Evolutionary conservation across 164 flowering plant species (phyloP).

Genomic region (Platanus orientalis): DNA sequence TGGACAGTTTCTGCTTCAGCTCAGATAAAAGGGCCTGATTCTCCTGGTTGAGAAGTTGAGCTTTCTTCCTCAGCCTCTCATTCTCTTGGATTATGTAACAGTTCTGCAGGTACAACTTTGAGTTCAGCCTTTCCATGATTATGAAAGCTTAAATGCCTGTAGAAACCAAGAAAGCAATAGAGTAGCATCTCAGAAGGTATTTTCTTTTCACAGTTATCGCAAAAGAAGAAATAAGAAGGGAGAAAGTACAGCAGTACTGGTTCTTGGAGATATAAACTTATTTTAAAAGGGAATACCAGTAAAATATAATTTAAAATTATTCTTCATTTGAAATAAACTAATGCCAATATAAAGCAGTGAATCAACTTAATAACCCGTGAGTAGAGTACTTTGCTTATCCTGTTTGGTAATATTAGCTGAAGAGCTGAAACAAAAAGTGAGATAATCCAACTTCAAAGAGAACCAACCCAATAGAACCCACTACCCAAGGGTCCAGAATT

Average conservation of each 20-base stretch:
- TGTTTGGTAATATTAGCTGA: not conserved
- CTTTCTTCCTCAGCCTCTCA: conserved; percentile 84
- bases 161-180: conserved; percentile 15
- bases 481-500: not conserved
- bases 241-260: not conserved
- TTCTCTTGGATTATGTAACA: conserved; percentile 83
- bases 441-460: not conserved
- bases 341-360: not conserved
- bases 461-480: not conserved
- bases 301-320: not conserved
- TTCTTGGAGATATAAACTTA: not conserved
- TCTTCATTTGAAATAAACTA: not conserved
- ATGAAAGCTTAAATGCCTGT: not conserved
- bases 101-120: conserved; percentile 74
- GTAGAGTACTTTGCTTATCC: not conserved
- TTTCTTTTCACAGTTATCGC: not conserved
- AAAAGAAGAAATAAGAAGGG: not conserved
- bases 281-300: not conserved
- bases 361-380: too few relatives aligned
- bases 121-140: conserved; percentile 76
- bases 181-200: conserved; percentile 9
- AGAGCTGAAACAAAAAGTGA: not conserved
- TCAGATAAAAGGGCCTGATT: conserved; percentile 67
- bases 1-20: conserved; percentile 57
- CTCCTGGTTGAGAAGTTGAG: conserved; percentile 76